Conservation (phyloP, 2,329 filamentous ascomycete species). For the Monosporascus sp. region DNA sequence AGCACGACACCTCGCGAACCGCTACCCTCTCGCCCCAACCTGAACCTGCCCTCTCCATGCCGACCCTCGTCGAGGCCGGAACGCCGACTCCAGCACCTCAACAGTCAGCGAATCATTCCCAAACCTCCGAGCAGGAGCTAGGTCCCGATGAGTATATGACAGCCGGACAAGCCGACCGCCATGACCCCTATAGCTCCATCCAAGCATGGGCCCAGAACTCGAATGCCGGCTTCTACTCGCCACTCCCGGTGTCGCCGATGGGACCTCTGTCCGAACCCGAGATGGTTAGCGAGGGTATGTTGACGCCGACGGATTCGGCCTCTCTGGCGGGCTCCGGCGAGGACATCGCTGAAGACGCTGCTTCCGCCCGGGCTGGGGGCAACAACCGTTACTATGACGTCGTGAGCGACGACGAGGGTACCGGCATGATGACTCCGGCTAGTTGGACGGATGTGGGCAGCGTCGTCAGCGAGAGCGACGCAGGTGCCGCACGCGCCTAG, state of each 20-base stretch:
- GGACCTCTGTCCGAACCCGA: conserved; percentile 47
- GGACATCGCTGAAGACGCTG: conserved; percentile 39
- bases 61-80: conserved; percentile 29
- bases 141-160: conserved; percentile 46
- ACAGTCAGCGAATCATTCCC: conserved; percentile 13
- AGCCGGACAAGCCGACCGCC: conserved; percentile 39
- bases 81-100: conserved; percentile 6
- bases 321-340: conserved; percentile 49
- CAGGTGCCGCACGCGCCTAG: conserved; percentile 30
- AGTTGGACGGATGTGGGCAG: conserved; percentile 64
- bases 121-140: conserved; percentile 33
- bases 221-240: conserved; percentile 53
- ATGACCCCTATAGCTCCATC: conserved; percentile 51
- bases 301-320: conserved; percentile 54
- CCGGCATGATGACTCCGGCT: conserved; percentile 47
- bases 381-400: conserved; percentile 44
- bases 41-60: conserved; percentile 12
- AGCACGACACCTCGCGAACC: conserved; percentile 8
- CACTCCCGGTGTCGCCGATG: conserved; percentile 47
- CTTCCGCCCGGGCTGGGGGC: conserved; percentile 31
- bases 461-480: conserved; percentile 52
- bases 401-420: conserved; percentile 52
- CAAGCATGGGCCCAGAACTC: conserved; percentile 59
- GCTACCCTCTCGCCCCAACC: conserved; percentile 16
- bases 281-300: conserved; percentile 45